Evolutionary conservation across 306 rosid species (phyloP), one percentile per base, ranked within the genome.

Genomic region (Quillaja saponaria): DNA sequence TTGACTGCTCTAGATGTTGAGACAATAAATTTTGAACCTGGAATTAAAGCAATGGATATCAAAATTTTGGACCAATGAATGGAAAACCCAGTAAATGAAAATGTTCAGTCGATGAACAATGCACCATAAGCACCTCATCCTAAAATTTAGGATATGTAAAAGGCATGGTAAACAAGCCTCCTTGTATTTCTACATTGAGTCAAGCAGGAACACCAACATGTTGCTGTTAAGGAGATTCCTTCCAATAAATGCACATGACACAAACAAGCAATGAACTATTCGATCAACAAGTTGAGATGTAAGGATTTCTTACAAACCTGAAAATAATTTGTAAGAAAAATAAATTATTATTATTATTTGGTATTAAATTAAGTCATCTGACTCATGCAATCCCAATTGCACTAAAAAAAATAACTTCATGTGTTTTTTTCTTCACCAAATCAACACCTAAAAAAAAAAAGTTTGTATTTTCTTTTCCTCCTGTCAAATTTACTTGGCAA

Each of bases 1-100:
- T 16, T 45, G 35, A 60, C 7, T 10, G 41, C 56, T 52, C 45
- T 10, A 20, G 47, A 49, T 16, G n/a, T n/a, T n/a, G n/a, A n/a
- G n/a, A n/a, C n/a, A 13, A 74, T 59, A 47, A 53, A 55, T 48
- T 48, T 59, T 41, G 54, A 39, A 67, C 72, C 79, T 78, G 73
- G 15, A 76, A 37, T 61, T 68, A 75, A 42, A 75, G 61, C 28
- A 69, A 72, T 49, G 49, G 34, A 44, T 51, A 44, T 59, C 16
- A 63, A 50, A 35, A 15, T n/a, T 21, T 17, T 10, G 31, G 4
- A 25, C 31, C 12, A 31, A 37, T 46, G 34, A 21, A 34, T 16
- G 52, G 15, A 51, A 37, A 62, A 51, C 49, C 56, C 61, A 37
- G 20, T 34, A 45, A 34, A 38, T 56, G 60, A 25, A 33, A 49